A percentile compares a stretch with the other conserved stretches of the same genome.
phyloP scores from a whole-genome alignment of 495 filamentous ascomycete species.

The Pseudevernia furfuracea region DNA sequence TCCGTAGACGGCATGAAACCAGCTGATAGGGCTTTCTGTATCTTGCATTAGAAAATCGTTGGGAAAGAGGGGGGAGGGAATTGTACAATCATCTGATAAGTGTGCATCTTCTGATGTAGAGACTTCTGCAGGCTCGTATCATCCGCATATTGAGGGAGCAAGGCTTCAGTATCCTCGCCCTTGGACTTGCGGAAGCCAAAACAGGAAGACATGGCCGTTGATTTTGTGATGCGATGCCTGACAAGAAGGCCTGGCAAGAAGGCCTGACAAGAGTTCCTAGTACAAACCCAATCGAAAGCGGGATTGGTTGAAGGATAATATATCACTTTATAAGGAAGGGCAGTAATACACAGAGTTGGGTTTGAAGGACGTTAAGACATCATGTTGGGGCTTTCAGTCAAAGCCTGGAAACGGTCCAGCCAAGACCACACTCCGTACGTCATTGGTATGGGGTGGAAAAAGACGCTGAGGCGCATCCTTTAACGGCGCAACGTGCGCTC shows the following conservation, averaged over 20 bases:
- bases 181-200: slow-evolving; percentile 43
- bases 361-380: background rate
- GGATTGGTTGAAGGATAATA: background rate
- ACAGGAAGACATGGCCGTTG: slow-evolving; percentile 45
- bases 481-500: too few species aligned
- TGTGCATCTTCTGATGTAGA: slow-evolving; percentile 79
- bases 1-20: slow-evolving; percentile 91
- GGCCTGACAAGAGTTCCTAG: too few species aligned
- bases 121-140: slow-evolving; percentile 69
- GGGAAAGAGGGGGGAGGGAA: background rate
- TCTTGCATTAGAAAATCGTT: background rate
- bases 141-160: slow-evolving; percentile 78
- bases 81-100: slow-evolving; percentile 70
- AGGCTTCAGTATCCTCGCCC: slow-evolving; percentile 57
- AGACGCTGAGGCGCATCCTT: too few species aligned
- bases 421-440: background rate
- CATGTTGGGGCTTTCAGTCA: too few species aligned
- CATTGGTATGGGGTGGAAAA: background rate
- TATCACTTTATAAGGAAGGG: background rate
- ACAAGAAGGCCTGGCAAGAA: too few species aligned
- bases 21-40: slow-evolving; percentile 57
- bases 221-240: background rate
- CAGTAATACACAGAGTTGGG: background rate
- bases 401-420: too few species aligned
- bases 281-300: background rate